These are phyloP conservation scores for Rosa rugosa DNA, from an alignment of 306 rosid species.

Conservation along the genomic window DNA sequence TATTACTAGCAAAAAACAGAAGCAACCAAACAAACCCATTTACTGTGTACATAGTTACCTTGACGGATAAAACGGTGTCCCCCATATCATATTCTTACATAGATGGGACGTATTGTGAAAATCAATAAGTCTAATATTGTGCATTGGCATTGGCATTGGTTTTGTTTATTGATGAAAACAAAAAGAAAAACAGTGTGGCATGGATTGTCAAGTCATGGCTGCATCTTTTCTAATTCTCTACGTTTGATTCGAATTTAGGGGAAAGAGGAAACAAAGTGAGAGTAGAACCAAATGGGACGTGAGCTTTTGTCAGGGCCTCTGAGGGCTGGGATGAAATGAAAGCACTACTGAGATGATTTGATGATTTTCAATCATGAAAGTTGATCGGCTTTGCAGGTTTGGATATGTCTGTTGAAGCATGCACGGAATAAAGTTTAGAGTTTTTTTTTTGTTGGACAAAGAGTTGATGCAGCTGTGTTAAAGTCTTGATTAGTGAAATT, in stretches of 20 bases:
- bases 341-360: not conserved
- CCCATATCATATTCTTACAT: not conserved
- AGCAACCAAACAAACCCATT: not conserved
- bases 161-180: constrained; percentile 1
- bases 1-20: not conserved
- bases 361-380: not conserved
- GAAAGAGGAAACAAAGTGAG: not conserved
- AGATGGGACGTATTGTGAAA: constrained; percentile 30
- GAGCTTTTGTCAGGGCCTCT: constrained; percentile 7
- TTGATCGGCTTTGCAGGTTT: constrained; percentile 1
- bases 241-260: not conserved
- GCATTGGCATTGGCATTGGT: not conserved
- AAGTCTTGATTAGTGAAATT: too few species aligned
- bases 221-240: constrained; percentile 1
- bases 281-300: not conserved
- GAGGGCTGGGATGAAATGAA: not conserved
- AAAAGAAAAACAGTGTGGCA: not conserved
- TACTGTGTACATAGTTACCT: not conserved
- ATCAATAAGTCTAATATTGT: constrained; percentile 32
- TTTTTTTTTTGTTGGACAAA: too few species aligned
- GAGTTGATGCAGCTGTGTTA: too few species aligned
- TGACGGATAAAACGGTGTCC: not conserved
- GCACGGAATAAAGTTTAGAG: not conserved
- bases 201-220: not conserved
- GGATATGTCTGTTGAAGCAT: not conserved